Conservation (phyloP, 164 flowering plant species). For the Annona cherimola region DNA sequence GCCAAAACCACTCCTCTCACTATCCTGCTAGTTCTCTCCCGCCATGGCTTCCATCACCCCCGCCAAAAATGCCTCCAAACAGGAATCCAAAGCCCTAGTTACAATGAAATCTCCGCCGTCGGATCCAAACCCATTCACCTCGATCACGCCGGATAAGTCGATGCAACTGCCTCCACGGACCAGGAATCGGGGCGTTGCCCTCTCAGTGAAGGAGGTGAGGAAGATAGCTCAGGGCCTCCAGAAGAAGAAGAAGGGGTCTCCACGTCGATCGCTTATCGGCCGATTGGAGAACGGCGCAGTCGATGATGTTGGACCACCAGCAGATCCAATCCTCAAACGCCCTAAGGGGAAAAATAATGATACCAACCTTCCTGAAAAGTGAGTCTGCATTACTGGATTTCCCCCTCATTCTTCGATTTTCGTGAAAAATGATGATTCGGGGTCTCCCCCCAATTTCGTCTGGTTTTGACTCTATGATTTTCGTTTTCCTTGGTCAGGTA, state of each 20-base stretch:
- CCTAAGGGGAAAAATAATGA: neutral
- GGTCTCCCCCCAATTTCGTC: neutral
- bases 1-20: neutral
- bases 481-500: constrained; percentile 24
- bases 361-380: constrained; percentile 35
- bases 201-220: constrained; percentile 32
- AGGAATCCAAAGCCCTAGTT: neutral
- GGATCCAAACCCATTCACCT: neutral
- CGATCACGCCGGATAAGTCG: constrained; percentile 37
- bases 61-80: neutral
- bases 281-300: neutral
- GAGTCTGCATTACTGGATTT: constrained; percentile 1
- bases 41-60: neutral
- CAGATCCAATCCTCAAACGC: neutral
- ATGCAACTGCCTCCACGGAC: constrained; percentile 20
- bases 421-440: no score
- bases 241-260: neutral
- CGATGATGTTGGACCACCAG: neutral
- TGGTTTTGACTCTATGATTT: neutral
- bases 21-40: neutral
- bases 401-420: no score
- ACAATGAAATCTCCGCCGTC: neutral
- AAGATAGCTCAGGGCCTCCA: constrained; percentile 24
- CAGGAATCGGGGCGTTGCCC: constrained; percentile 19
- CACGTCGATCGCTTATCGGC: neutral